These are phyloP conservation scores for Leccinum griseonigrum DNA, from an alignment of 1,284 basidiomycete species.

Conservation along the genomic window DNA sequence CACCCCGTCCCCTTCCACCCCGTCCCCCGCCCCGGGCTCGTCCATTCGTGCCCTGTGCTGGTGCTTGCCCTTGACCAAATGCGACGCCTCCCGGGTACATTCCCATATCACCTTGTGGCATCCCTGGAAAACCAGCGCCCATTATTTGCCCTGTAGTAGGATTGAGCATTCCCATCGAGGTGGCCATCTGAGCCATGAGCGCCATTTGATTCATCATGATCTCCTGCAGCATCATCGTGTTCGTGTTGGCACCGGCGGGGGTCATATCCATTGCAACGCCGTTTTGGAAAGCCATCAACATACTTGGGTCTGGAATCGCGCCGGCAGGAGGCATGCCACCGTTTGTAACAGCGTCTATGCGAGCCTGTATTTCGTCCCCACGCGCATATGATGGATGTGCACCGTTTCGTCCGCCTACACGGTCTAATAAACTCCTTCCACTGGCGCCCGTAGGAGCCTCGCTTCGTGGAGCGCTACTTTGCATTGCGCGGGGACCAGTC, in stretches of 20 bases:
- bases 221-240: conserved; percentile 73
- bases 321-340: conserved; percentile 40
- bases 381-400: conserved; percentile 27
- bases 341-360: conserved; percentile 73
- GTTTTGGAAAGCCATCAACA: conserved; percentile 58
- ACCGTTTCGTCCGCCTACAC: conserved; percentile 57
- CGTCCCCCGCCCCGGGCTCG: conserved; percentile 37
- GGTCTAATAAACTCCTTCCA: conserved; percentile 66
- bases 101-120: conserved; percentile 56
- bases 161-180: conserved; percentile 69
- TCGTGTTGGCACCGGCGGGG: conserved; percentile 43
- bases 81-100: conserved; percentile 43
- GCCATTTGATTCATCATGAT: conserved; percentile 87
- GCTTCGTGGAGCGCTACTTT: conserved; percentile 42
- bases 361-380: conserved; percentile 71
- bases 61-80: conserved; percentile 37
- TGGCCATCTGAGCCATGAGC: conserved; percentile 79
- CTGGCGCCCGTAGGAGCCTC: conserved; percentile 25
- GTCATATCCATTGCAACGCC: conserved; percentile 60
- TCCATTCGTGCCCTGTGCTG: conserved; percentile 29
- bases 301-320: conserved; percentile 45
- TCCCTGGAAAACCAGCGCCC: conserved; percentile 48
- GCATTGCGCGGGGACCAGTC: conserved; percentile 79
- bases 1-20: conserved; percentile 39
- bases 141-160: conserved; percentile 51